Base-by-base conservation (phyloP, 2,329 filamentous ascomycete genomes). In the Diplodia sapinea region DNA sequence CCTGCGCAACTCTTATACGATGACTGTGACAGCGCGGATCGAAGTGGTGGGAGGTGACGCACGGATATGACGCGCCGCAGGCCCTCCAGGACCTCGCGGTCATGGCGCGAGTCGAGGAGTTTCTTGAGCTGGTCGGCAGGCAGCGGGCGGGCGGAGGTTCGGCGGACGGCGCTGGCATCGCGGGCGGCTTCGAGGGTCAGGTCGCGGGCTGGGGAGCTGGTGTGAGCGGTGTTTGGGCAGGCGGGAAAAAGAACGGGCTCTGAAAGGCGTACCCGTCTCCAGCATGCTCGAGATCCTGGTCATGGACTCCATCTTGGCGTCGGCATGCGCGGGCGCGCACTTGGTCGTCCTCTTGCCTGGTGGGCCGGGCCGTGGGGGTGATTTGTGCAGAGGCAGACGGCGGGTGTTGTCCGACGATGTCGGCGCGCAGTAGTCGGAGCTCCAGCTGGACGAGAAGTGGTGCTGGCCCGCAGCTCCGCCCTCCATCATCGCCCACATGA, bases 171-270 rank as follows among this genome's bases (percentile, higher is more conserved):
- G 75, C 92, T 88, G 73, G 94, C 93, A 73, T 93, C 92, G 79
- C 94, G 92, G 74, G 95, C 94, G 72, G 95, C 95, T 86, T 99
- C 95, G 81, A 99, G 89, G 68, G 95, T 99, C 77, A 99, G 89
- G 82, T 98, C 95, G 81, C 95, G 91, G 77, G 95, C 95, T 97
- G 43, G 29, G 23, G 33, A 26, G 43, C 40, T 52, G 36, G 38
- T 40, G 65, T 57, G 68, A 64, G 51, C 26, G 40, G 38, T 26
- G 65, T 29, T 47, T 13, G 38, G 55, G 31, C 9, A n/a, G 57
- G 66, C 54, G 6, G 20, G 11, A 50, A 36, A 38, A 63, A 7
- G 43, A n/a, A 4, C 36, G 64, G 17, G 26, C 31, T 33, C 6
- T 33, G 56, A 29, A 38, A 54, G 20, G 73, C 86, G 75, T 85